Percentiles rank a stretch among this genome's conserved stretches.
phyloP scores from a whole-genome alignment of 768 basidiomycete species.

The Tulasnella sp. region DNA sequence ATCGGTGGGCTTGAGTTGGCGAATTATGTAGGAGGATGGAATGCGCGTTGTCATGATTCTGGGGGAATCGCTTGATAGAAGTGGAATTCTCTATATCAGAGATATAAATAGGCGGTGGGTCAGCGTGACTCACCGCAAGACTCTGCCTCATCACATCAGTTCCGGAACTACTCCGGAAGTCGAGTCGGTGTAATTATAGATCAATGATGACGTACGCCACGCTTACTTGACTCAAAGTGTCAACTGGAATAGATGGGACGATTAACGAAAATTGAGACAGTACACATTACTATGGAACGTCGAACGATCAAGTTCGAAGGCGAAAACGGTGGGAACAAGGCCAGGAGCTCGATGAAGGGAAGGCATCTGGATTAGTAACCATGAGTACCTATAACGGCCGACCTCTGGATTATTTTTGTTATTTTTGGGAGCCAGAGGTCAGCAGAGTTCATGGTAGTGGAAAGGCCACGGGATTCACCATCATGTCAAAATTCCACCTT shows the following conservation, averaged over 20 bases:
- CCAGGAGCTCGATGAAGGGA: too few relatives aligned
- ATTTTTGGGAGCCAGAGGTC: too few relatives aligned
- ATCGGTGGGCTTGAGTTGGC: neutral
- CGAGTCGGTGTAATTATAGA: neutral
- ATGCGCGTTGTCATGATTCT: neutral
- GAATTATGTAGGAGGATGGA: neutral
- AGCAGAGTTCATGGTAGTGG: too few relatives aligned
- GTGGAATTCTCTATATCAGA: neutral
- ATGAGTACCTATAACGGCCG: too few relatives aligned
- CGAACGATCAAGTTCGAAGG: too few relatives aligned
- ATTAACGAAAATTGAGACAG: too few relatives aligned
- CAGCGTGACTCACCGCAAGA: neutral
- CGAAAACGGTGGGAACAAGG: too few relatives aligned
- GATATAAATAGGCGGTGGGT: neutral
- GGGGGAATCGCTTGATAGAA: neutral
- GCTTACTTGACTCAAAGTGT: neutral
- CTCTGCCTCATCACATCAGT: neutral
- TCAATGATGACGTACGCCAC: neutral
- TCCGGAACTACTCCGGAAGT: neutral
- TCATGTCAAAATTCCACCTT: too few relatives aligned
- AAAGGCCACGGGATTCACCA: too few relatives aligned
- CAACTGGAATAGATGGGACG: neutral
- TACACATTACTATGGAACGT: too few relatives aligned
- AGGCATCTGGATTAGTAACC: too few relatives aligned
- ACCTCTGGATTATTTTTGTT: too few relatives aligned